These are phyloP conservation scores for Eucalyptus viminalis DNA, from an alignment of 345 rosid species.

Conservation along the genomic window DNA sequence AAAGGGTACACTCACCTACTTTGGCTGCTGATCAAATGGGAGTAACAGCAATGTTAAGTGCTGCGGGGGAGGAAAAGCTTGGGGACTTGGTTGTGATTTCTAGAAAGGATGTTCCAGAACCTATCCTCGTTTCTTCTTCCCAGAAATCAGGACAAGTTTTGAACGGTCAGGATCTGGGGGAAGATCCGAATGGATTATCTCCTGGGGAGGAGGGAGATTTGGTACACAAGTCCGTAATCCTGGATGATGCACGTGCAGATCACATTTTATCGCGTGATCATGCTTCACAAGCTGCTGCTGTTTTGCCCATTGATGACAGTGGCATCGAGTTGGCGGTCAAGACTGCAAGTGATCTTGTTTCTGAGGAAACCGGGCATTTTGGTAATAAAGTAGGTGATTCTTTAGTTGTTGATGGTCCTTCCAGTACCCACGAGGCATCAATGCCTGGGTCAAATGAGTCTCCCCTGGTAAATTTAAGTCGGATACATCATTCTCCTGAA, in stretches of 20 bases:
- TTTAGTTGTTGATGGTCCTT: conserved; percentile 28
- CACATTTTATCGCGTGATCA: neutral
- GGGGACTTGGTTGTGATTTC: neutral
- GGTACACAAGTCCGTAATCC: neutral
- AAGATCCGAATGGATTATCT: neutral
- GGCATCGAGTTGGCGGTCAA: neutral
- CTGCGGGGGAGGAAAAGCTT: neutral
- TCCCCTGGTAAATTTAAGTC: conserved; percentile 65
- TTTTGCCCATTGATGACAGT: neutral
- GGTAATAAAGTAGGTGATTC: conserved; percentile 17
- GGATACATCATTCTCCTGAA: conserved; percentile 97
- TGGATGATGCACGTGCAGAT: neutral
- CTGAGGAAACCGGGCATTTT: neutral
- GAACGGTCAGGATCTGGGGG: neutral
- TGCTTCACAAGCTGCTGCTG: neutral
- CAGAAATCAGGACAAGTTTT: neutral
- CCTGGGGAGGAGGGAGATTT: neutral
- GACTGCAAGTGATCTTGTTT: neutral
- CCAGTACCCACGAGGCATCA: conserved; percentile 20
- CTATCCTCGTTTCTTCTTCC: neutral
- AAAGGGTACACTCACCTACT: neutral
- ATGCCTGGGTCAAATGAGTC: conserved; percentile 66
- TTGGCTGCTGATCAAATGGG: neutral
- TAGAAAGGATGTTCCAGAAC: neutral
- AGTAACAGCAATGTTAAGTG: neutral